Conservation (phyloP, 2,329 filamentous ascomycete genomes). For the Sporothrix variecibatus region DNA sequence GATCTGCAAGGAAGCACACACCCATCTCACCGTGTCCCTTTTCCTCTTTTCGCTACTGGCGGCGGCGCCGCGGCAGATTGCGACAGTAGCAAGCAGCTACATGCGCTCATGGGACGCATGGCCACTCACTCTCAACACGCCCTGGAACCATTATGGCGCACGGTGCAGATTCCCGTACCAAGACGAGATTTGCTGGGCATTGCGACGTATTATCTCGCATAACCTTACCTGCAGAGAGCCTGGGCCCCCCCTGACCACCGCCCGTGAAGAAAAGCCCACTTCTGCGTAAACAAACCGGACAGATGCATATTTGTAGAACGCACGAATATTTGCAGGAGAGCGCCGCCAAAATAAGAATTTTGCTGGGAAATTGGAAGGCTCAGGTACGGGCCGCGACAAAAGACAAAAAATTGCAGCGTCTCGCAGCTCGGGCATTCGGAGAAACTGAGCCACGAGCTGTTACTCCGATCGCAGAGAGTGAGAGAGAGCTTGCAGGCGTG, state of each 20-base stretch:
- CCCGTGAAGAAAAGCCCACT: conserved; percentile 7
- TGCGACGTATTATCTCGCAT: conserved; percentile 12
- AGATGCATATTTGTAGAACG: not conserved
- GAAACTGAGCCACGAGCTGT: not conserved
- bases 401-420: not conserved
- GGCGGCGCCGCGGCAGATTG: conserved; percentile 11
- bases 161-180: not conserved
- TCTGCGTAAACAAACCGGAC: conserved; percentile 24
- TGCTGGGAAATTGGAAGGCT: not conserved
- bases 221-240: not conserved
- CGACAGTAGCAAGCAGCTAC: conserved; percentile 3
- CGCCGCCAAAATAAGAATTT: not conserved
- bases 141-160: not conserved
- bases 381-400: not conserved
- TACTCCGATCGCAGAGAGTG: not conserved
- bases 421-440: conserved; percentile 2
- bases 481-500: not conserved
- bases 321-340: not conserved
- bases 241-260: not conserved
- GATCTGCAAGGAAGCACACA: conserved; percentile 11
- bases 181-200: not conserved
- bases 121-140: not conserved
- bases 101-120: conserved; percentile 1
- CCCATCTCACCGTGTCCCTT: not conserved
- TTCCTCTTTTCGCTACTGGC: not conserved